Percentiles rank a stretch among this genome's conserved stretches.
phyloP scores from a whole-genome alignment of 163 green algal genomes.

The Chloromonas sp. region DNA sequence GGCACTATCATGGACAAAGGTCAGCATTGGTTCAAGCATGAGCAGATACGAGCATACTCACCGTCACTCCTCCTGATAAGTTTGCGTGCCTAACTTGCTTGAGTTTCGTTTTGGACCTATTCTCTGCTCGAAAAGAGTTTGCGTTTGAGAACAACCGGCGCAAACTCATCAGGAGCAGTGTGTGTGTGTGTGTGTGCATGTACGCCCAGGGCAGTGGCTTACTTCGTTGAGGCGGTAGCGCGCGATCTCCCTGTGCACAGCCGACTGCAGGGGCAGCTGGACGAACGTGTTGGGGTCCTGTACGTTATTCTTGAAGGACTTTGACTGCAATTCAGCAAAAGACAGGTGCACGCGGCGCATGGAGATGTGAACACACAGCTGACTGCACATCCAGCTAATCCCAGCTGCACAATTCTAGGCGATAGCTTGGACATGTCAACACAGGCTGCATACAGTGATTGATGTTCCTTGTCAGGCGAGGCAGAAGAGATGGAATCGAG shows the following conservation, averaged over 20 bases:
- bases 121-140: not conserved
- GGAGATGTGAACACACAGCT: too few relatives aligned
- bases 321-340: constrained; percentile 28
- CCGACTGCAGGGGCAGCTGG: constrained; percentile 72
- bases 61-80: too few relatives aligned
- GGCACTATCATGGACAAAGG: too few relatives aligned
- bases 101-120: too few relatives aligned
- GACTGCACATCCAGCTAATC: too few relatives aligned
- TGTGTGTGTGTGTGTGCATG: not conserved
- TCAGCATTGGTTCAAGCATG: too few relatives aligned
- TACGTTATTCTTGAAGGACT: constrained; percentile 73
- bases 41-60: too few relatives aligned
- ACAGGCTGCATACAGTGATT: not conserved
- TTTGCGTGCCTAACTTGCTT: too few relatives aligned
- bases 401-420: too few relatives aligned
- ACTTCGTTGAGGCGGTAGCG: constrained; percentile 34
- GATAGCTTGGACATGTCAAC: not conserved
- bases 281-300: constrained; percentile 78
- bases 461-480: too few relatives aligned
- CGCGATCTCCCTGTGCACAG: constrained; percentile 65
- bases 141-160: not conserved
- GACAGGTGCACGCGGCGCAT: constrained; percentile 3
- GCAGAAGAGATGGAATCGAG: too few relatives aligned
- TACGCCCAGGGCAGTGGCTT: not conserved
- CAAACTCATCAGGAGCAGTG: not conserved